A percentile compares a stretch with the other conserved stretches of the same genome.
Conservation (phyloP, 2,329 filamentous ascomycete species). For the Microdochium paspali region DNA sequence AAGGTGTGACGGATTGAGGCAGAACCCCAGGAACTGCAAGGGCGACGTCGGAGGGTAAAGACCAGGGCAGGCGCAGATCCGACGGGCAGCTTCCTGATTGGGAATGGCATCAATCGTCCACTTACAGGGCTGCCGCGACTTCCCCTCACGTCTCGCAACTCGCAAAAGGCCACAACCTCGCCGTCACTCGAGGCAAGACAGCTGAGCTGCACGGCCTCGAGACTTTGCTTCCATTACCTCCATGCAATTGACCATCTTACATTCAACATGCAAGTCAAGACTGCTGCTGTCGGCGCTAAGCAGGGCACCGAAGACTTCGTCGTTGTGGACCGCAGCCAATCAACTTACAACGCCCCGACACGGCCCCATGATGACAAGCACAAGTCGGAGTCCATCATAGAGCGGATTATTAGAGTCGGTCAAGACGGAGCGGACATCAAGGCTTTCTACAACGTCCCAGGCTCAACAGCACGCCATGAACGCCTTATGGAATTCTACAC, state of each 20-base stretch:
- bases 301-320: background rate
- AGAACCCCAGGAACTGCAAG: no score
- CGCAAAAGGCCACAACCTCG: background rate
- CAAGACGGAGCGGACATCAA: slow-evolving; percentile 36
- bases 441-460: slow-evolving; percentile 36
- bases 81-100: background rate
- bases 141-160: background rate
- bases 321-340: background rate
- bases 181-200: no score
- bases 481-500: slow-evolving; percentile 30
- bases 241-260: no score
- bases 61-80: background rate
- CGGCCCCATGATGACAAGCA: no score
- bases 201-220: no score
- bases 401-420: slow-evolving; percentile 31
- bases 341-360: background rate
- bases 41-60: background rate
- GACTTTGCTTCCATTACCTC: no score
- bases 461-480: slow-evolving; percentile 28
- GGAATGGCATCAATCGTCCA: background rate
- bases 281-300: no score
- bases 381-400: slow-evolving; percentile 21
- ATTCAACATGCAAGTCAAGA: no score
- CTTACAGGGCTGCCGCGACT: background rate
- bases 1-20: no score